These are phyloP conservation scores for Malus hybrid DNA, from an alignment of 331 rosid genomes.

Conservation along the genomic window DNA sequence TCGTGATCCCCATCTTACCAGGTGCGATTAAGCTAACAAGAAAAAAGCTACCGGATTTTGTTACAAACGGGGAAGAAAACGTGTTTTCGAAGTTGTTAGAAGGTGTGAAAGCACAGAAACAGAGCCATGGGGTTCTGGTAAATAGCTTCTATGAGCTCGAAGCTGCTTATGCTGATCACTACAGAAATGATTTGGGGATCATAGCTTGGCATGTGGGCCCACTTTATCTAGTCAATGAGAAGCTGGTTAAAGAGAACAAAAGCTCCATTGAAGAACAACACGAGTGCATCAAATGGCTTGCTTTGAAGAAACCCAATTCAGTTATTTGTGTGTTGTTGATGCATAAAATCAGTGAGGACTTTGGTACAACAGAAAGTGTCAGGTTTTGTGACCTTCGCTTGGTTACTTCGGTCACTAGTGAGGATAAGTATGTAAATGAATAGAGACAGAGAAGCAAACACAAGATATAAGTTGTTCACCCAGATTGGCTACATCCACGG, in stretches of 20 bases:
- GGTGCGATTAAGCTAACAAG: constrained; percentile 21
- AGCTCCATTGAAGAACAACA: constrained; percentile 25
- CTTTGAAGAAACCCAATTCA: constrained; percentile 34
- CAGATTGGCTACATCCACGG: too few species aligned
- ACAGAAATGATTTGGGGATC: constrained; percentile 28
- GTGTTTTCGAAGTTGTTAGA: not conserved
- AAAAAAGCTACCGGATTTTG: constrained; percentile 19
- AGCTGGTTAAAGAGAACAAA: constrained; percentile 11
- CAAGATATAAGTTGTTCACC: too few species aligned
- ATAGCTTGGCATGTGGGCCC: constrained; percentile 67
- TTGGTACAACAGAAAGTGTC: too few species aligned
- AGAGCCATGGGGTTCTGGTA: constrained; percentile 37
- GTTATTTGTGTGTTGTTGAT: constrained; percentile 47
- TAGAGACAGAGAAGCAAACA: too few species aligned
- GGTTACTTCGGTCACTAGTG: too few species aligned
- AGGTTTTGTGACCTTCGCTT: too few species aligned
- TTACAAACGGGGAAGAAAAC: constrained; percentile 1
- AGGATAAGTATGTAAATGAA: too few species aligned
- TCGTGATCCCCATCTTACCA: constrained; percentile 23
- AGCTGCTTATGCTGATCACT: constrained; percentile 42
- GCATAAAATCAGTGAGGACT: too few species aligned
- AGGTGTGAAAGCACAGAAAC: constrained; percentile 4
- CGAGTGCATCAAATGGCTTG: constrained; percentile 59
- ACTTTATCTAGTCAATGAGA: constrained; percentile 31
- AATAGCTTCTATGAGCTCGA: constrained; percentile 64